A percentile compares a stretch with the other conserved stretches of the same genome.
phyloP scores from a whole-genome alignment of 306 rosid species.

The Aeschynomene evenia region DNA sequence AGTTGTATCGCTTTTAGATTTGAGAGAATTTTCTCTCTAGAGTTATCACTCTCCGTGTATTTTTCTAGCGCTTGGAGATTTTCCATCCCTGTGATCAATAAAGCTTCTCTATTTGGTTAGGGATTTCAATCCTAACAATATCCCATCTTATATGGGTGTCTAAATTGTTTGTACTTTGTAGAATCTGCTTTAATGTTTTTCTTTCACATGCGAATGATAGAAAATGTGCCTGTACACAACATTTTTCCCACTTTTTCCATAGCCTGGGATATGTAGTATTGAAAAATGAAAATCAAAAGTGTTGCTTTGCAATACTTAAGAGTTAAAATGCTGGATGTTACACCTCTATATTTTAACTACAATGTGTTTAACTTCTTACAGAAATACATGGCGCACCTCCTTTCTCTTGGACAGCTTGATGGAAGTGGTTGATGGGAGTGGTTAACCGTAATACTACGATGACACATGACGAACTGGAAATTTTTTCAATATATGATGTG shows the following conservation, averaged over 20 bases:
- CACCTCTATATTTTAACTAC: neutral
- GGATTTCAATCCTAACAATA: too few relatives aligned
- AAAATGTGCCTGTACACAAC: neutral
- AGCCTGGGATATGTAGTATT: neutral
- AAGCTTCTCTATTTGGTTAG: too few relatives aligned
- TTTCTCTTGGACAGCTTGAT: constrained; percentile 82
- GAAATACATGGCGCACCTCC: constrained; percentile 96
- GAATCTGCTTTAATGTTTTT: neutral
- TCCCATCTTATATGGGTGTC: neutral
- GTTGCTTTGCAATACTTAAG: neutral
- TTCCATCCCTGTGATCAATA: too few relatives aligned
- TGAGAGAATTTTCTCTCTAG: too few relatives aligned
- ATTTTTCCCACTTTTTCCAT: neutral
- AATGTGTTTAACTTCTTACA: constrained; percentile 39
- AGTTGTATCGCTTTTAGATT: too few relatives aligned
- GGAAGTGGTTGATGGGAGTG: constrained; percentile 72
- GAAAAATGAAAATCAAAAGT: neutral
- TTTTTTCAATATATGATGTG: neutral
- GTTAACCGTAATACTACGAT: constrained; percentile 22
- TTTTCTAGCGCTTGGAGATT: too few relatives aligned
- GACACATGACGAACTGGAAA: neutral
- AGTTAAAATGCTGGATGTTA: constrained; percentile 4
- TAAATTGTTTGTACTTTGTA: constrained; percentile 6
- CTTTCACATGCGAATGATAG: neutral
- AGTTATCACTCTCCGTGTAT: too few relatives aligned